Conservation (phyloP, 495 filamentous ascomycete genomes). For the Penicillium daleae region DNA sequence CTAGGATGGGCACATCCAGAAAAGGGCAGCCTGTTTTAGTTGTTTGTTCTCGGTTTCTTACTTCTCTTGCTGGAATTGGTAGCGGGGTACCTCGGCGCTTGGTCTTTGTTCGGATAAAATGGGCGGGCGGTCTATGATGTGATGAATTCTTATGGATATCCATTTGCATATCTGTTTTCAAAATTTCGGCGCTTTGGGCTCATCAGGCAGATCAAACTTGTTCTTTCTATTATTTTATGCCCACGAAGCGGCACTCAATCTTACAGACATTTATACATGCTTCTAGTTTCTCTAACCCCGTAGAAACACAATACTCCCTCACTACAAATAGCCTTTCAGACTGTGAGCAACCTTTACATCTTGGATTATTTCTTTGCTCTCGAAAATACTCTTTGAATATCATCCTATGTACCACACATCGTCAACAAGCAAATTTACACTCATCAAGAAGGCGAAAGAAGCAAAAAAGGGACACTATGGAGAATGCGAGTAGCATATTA, state of each 20-base stretch:
- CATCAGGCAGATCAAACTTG: neutral
- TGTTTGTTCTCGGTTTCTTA: neutral
- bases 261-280: neutral
- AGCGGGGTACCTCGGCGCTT: conserved; percentile 9
- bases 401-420: conserved; percentile 1
- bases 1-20: neutral
- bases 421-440: neutral
- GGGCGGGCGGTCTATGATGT: conserved; percentile 4
- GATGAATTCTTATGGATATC: neutral
- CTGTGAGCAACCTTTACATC: neutral
- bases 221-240: neutral
- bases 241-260: neutral
- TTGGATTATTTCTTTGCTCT: neutral
- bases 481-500: conserved; percentile 4
- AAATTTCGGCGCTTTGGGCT: neutral
- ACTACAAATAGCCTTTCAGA: neutral
- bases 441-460: neutral
- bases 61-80: conserved; percentile 3
- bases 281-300: neutral
- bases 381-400: neutral
- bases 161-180: neutral
- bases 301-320: neutral
- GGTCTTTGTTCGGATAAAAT: neutral
- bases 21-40: neutral
- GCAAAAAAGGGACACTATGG: conserved; percentile 9